Evolutionary conservation across 2,329 filamentous ascomycete species (phyloP), one percentile per base, ranked within the genome.

Genomic region (Phialophora macrospora): DNA sequence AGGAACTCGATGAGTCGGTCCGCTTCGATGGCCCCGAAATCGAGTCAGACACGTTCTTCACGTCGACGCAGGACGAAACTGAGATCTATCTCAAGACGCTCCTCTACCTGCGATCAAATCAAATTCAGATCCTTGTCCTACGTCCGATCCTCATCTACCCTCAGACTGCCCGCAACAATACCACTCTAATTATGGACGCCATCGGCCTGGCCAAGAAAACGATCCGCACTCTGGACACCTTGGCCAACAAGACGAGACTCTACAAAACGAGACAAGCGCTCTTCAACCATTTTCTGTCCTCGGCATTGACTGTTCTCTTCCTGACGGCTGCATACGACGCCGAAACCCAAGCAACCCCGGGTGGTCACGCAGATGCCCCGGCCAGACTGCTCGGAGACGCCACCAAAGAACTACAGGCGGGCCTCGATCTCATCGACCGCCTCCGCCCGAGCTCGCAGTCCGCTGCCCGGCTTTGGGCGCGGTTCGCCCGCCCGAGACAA

Each of bases 231-330:
- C 11, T 63, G 20, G 22, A 58, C 11, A 14, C 46, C 2, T 22
- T 63, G 30, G 22, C 55, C 32, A 30, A 30, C 20, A 49, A 63
- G 17, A 26, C 46, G 28, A 24, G n/a, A 5, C 48, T 63, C 7
- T 63, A 63, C 55, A 63, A 28, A 11, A 63, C 55, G 30, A 51
- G 54, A n/a, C 62, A 59, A 30, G 62, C 55, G 24, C 32, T 63
- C 46, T 63, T 63, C 22, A 48, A 63, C n/a, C 62, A 63, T 12
- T 63, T 63, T 32, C 34, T 63, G 1, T 63, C 62, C 5, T 63
- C 62, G 17, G 28, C 62, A 4, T 44, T 63, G 24, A 30, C 55
- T 7, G 44, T 63, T 38, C 62, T 63, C 46, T 63, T 63, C 48
- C 48, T 63, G 30, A 54, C 46, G n/a, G 62, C 55, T 26, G 62